Evolutionary conservation across 139 green algal genomes (phyloP).

Genomic region (Bryopsis sp.): DNA sequence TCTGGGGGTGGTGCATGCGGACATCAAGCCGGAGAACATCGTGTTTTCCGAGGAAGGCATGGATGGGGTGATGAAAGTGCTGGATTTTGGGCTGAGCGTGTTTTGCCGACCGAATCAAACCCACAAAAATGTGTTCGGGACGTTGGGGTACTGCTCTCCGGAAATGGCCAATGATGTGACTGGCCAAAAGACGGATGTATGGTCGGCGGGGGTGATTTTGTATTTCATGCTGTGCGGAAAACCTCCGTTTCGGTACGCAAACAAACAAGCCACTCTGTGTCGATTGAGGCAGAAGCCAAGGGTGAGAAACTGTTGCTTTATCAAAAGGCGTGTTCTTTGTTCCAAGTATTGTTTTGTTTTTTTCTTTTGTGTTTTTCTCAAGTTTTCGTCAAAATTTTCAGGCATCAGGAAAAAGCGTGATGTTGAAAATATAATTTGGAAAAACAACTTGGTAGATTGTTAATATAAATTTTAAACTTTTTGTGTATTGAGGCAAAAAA

Average conservation of each 20-base stretch:
- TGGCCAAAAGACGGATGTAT: slow-evolving; percentile 50
- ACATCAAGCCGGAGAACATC: slow-evolving; percentile 87
- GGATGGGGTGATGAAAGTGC: slow-evolving; percentile 36
- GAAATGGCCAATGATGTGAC: slow-evolving; percentile 50
- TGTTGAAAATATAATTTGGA: no score
- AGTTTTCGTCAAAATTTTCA: no score
- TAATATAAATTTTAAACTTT: no score
- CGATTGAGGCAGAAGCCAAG: not conserved
- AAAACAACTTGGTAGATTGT: no score
- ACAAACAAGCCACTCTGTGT: slow-evolving; percentile 7
- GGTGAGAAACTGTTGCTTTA: slow-evolving; percentile 11
- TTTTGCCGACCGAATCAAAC: slow-evolving; percentile 7
- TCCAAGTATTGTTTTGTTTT: no score
- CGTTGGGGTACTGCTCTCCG: slow-evolving; percentile 35
- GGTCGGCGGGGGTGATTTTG: slow-evolving; percentile 43
- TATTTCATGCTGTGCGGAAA: slow-evolving; percentile 35
- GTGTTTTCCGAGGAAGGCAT: slow-evolving; percentile 51
- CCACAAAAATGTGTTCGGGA: slow-evolving; percentile 4
- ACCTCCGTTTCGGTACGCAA: slow-evolving; percentile 22
- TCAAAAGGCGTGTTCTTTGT: no score
- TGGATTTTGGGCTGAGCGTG: slow-evolving; percentile 16
- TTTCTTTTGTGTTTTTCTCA: no score
- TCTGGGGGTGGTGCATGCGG: slow-evolving; percentile 75
- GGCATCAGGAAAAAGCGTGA: no score
- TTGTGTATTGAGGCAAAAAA: no score